Evolutionary conservation across 2,329 filamentous ascomycete species (phyloP).

Genomic region (Pseudocercospora eumusae): DNA sequence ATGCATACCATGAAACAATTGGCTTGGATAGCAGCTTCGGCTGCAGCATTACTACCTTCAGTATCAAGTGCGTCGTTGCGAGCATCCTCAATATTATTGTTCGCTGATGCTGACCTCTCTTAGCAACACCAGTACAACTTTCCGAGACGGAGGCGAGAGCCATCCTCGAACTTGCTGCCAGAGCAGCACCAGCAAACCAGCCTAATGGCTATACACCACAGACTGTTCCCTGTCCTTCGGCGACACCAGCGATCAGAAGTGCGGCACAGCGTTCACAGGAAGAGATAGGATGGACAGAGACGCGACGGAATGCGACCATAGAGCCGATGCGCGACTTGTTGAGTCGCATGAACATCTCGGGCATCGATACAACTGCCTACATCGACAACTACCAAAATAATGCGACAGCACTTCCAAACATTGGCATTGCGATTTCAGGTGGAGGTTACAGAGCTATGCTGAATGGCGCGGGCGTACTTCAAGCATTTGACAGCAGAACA

Average conservation of each 20-base stretch:
- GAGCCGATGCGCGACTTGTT: conserved; percentile 75
- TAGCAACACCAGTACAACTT: conserved; percentile 12
- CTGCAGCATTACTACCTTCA: conserved; percentile 4
- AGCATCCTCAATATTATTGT: background rate
- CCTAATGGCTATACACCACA: conserved; percentile 72
- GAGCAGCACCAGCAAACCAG: conserved; percentile 52
- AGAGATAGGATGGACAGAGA: conserved; percentile 73
- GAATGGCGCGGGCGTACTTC: conserved; percentile 76
- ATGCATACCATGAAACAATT: conserved; percentile 3
- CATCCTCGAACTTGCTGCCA: conserved; percentile 11
- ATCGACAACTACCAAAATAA: conserved; percentile 63
- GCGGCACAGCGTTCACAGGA: conserved; percentile 64
- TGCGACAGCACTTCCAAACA: conserved; percentile 61
- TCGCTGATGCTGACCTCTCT: background rate
- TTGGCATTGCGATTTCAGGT: conserved; percentile 77
- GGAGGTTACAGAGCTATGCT: conserved; percentile 86
- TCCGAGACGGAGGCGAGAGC: conserved; percentile 8
- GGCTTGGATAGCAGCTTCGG: conserved; percentile 11
- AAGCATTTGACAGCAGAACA: conserved; percentile 77
- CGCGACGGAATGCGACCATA: conserved; percentile 71
- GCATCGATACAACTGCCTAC: conserved; percentile 74
- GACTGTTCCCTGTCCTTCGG: conserved; percentile 66
- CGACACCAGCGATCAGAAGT: conserved; percentile 67
- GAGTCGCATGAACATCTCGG: conserved; percentile 68
- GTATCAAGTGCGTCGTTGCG: background rate